A percentile compares a stretch with the other conserved stretches of the same genome.
Conservation (phyloP, 2,329 filamentous ascomycete species). For the Ploettnerulaceae sp. region DNA sequence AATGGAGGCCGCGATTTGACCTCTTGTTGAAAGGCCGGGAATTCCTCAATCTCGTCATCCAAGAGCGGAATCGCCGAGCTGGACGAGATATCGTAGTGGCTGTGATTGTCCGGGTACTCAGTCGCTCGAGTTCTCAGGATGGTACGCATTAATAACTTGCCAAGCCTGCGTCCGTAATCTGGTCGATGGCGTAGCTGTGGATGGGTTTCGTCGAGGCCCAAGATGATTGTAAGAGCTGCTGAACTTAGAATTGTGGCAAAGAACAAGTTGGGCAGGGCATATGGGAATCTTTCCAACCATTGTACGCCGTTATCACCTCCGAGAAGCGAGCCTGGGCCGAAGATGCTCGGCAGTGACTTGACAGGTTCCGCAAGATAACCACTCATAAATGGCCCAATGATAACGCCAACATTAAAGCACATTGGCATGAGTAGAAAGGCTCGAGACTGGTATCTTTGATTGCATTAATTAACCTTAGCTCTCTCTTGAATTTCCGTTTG, state of each 20-base stretch:
- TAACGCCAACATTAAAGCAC: slow-evolving; percentile 58
- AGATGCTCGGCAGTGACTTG: slow-evolving; percentile 31
- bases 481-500: slow-evolving; percentile 65
- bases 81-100: too few species aligned
- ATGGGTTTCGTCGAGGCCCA: slow-evolving; percentile 33
- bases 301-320: slow-evolving; percentile 34
- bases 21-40: too few species aligned
- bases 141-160: too few species aligned
- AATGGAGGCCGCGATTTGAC: too few species aligned
- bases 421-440: slow-evolving; percentile 45
- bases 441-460: slow-evolving; percentile 53
- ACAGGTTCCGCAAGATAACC: slow-evolving; percentile 42
- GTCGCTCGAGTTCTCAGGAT: too few species aligned
- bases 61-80: too few species aligned
- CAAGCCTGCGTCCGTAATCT: too few species aligned
- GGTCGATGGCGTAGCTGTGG: too few species aligned
- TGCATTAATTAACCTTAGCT: too few species aligned
- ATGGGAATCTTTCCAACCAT: slow-evolving; percentile 39
- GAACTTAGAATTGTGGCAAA: slow-evolving; percentile 33
- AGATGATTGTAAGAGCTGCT: slow-evolving; percentile 31
- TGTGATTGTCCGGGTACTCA: too few species aligned
- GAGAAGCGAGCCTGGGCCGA: too few species aligned
- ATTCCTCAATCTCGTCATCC: too few species aligned
- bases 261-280: slow-evolving; percentile 39
- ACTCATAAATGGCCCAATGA: slow-evolving; percentile 39